Base-by-base conservation (phyloP, 768 basidiomycete genomes). In the Xerocomus potaroensis region DNA sequence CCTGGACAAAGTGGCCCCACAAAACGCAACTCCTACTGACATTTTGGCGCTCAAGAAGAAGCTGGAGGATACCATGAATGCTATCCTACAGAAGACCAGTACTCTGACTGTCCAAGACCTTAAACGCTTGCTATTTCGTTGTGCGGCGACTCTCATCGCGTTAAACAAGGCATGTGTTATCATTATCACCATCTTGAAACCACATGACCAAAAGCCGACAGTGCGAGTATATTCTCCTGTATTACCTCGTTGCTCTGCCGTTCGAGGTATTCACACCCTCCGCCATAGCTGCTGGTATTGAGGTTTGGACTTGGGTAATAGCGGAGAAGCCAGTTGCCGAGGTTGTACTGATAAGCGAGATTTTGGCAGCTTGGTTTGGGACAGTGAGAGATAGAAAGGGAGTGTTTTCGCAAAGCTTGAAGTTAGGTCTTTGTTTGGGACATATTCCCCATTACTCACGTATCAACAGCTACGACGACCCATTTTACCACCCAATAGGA, bases 221-320 rank as follows among this genome's bases (percentile, higher is more conserved):
- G 91, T 84, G 82, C 60, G 91, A 98, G 48, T 78, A 87, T 59
- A 87, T 87, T 19, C 72, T 98, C 12, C 69, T 98, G 9, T 87
- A 90, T 66, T 85, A 91, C 63, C 72, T 98, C 21, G 93, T 98
- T 8, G 74, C 77, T 27, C 66, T 98, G 15, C 96, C 96, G 0
- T 89, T 98, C 57, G 85, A 88, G 46, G 84, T 89, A 3, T 91
- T 91, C 51, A 93, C 88, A 1, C 91, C 93, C 1, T 72, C 88
- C 4, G 82, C 92, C 1, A 80, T 97, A 47, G 78, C 89, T 14
- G 80, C 89, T 2, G 94, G 91, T 0, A 84, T 93, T 34, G 93
- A 98, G 60, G 85, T 87, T 9, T 98, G 96, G 96, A 91, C 87
- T 3, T 97, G 94, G 94, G 77, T 96, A 0, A 86, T 96, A 43